phyloP scores from a whole-genome alignment of 2,329 filamentous ascomycete genomes.

The Apiospora pterosperma region DNA sequence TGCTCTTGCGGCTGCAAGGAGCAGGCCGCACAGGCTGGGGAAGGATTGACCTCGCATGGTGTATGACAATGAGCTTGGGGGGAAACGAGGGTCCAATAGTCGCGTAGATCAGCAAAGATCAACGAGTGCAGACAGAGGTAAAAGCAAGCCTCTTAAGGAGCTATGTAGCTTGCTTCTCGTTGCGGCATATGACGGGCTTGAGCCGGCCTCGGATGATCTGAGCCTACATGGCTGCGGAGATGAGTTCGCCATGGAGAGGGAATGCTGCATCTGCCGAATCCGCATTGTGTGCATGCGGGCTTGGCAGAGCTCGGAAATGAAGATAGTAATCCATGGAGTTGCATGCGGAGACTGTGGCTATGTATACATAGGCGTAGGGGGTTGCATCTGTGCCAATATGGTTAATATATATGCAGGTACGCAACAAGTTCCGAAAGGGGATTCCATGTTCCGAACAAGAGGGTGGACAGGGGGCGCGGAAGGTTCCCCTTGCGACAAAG shows the following conservation, averaged over 20 bases:
- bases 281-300: not conserved
- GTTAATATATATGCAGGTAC: not conserved
- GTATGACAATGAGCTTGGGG: not conserved
- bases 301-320: not conserved
- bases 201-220: not conserved
- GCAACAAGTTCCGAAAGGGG: not conserved
- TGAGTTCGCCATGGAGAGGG: not conserved
- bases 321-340: not conserved
- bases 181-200: not conserved
- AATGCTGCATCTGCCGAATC: not conserved
- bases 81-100: not conserved
- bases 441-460: not conserved
- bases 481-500: too few relatives aligned
- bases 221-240: not conserved
- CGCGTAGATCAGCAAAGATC: not conserved
- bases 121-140: not conserved
- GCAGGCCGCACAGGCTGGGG: conserved; percentile 1
- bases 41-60: not conserved
- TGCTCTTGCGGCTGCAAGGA: not conserved
- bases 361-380: not conserved
- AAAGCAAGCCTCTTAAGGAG: not conserved
- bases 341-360: not conserved
- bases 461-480: not conserved
- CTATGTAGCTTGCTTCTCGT: not conserved
- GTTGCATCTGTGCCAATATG: not conserved